phyloP scores from a whole-genome alignment of 1,139 yeast species.

The Pneumocystis murina region DNA sequence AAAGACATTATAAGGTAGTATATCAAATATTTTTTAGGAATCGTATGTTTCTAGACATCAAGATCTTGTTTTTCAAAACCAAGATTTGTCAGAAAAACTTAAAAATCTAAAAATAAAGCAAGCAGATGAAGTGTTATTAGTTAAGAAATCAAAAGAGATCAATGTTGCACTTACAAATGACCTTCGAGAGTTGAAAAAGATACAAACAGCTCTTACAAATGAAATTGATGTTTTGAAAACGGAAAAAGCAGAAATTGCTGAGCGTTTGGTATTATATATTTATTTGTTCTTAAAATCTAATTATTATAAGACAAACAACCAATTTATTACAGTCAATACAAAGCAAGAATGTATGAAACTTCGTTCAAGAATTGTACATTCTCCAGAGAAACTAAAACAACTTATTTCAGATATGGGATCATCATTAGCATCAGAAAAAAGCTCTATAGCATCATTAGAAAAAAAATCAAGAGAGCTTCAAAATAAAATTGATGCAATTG shows the following conservation, averaged over 20 bases:
- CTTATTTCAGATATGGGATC: constrained; percentile 41
- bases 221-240: constrained; percentile 55
- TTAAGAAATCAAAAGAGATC: constrained; percentile 38
- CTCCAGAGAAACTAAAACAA: constrained; percentile 42
- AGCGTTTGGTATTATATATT: constrained; percentile 24
- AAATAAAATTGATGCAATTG: constrained; percentile 46
- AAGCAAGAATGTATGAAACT: constrained; percentile 47
- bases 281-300: not conserved
- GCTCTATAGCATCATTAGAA: constrained; percentile 32
- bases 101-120: constrained; percentile 20
- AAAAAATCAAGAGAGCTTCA: constrained; percentile 37
- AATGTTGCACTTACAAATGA: constrained; percentile 49
- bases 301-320: constrained; percentile 3
- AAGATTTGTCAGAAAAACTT: constrained; percentile 17
- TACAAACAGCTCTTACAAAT: constrained; percentile 49
- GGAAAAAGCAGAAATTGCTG: constrained; percentile 43
- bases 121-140: constrained; percentile 18
- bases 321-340: constrained; percentile 37
- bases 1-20: constrained; percentile 15
- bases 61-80: constrained; percentile 5
- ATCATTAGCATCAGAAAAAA: constrained; percentile 34
- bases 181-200: constrained; percentile 44
- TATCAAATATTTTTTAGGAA: constrained; percentile 20
- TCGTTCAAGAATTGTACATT: constrained; percentile 45
- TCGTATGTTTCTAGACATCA: constrained; percentile 3